phyloP scores from a whole-genome alignment of 2,329 filamentous ascomycete species.

The Sclerotinia minor region DNA sequence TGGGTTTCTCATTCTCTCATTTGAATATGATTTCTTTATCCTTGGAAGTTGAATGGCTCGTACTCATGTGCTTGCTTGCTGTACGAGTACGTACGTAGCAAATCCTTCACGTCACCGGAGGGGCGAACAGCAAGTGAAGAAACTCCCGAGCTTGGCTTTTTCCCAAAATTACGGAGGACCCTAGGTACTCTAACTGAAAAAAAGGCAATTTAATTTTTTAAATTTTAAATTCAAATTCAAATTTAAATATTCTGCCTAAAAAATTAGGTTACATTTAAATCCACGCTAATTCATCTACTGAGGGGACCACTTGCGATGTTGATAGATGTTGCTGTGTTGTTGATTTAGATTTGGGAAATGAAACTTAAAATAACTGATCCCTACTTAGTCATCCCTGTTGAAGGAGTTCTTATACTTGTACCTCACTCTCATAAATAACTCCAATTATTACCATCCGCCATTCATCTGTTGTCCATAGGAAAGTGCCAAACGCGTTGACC shows the following conservation, averaged over 20 bases:
- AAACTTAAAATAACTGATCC: neutral
- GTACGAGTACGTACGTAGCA: neutral
- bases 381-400: neutral
- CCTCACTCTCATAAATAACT: slow-evolving; percentile 1
- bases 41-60: neutral
- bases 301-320: slow-evolving; percentile 20
- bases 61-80: neutral
- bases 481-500: slow-evolving; percentile 23
- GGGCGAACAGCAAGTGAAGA: neutral
- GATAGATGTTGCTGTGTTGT: slow-evolving; percentile 21
- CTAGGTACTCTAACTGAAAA: neutral
- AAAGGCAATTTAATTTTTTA: neutral
- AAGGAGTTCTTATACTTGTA: neutral
- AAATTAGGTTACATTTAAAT: neutral
- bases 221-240: neutral
- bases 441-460: slow-evolving; percentile 11
- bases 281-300: slow-evolving; percentile 3
- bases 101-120: slow-evolving; percentile 14
- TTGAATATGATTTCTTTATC: neutral
- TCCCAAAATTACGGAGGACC: neutral
- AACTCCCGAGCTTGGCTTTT: neutral
- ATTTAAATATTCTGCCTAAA: neutral
- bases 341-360: slow-evolving; percentile 18
- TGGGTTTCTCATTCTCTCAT: neutral
- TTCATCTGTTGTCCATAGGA: slow-evolving; percentile 2